phyloP scores from a whole-genome alignment of 164 flowering plant genomes.

The Tetrastigma voinierianum region DNA sequence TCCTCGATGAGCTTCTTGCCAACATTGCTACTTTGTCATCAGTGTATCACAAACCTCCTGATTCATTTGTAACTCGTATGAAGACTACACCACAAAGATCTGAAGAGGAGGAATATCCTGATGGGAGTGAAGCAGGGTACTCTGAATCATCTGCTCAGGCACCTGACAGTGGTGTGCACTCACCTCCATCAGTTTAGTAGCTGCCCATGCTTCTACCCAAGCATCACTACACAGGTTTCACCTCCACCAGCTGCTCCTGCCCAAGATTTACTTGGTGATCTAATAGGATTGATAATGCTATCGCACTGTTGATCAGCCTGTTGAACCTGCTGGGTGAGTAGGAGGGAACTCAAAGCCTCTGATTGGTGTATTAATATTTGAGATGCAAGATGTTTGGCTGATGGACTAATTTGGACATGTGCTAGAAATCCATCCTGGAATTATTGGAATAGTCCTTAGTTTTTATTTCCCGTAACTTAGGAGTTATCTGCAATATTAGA shows the following conservation, averaged over 20 bases:
- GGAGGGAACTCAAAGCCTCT: background rate
- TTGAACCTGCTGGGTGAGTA: slow-evolving; percentile 64
- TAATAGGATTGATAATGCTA: slow-evolving; percentile 79
- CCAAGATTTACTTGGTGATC: slow-evolving; percentile 93
- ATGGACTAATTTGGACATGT: background rate
- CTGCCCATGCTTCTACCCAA: slow-evolving; percentile 41
- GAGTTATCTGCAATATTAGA: background rate
- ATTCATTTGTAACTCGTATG: slow-evolving; percentile 89
- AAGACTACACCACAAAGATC: slow-evolving; percentile 72
- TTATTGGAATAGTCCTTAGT: background rate
- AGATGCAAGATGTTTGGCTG: background rate
- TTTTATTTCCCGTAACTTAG: background rate
- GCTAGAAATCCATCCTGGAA: background rate
- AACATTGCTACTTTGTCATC: slow-evolving; percentile 96
- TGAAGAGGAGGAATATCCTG: slow-evolving; percentile 92
- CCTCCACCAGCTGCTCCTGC: slow-evolving; percentile 64
- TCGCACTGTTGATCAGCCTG: slow-evolving; percentile 77
- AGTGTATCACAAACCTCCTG: slow-evolving; percentile 97
- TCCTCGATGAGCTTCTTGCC: slow-evolving; percentile 96
- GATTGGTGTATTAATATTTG: background rate
- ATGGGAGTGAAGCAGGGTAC: slow-evolving; percentile 72
- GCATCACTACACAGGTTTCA: slow-evolving; percentile 40
- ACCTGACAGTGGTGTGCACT: slow-evolving; percentile 41
- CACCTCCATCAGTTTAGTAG: slow-evolving; percentile 57
- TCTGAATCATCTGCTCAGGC: slow-evolving; percentile 70